Conservation (phyloP, 169 alveolate species). For the Babesia ovata region DNA sequence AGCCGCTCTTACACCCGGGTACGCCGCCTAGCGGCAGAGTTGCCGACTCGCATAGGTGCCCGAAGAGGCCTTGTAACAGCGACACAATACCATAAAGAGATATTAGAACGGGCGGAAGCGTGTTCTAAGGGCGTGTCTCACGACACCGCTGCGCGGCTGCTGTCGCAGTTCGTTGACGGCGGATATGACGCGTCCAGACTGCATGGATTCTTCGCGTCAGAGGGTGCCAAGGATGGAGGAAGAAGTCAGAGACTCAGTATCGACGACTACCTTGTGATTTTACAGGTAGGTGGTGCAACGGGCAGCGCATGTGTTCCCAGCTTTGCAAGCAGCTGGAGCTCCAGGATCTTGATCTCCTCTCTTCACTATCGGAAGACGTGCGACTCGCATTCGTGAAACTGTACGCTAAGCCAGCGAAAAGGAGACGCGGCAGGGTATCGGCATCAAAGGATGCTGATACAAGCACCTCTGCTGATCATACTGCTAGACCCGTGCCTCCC, state of each 20-base stretch:
- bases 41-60: too few relatives aligned
- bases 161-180: constrained; percentile 30
- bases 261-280: constrained; percentile 31
- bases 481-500: background rate
- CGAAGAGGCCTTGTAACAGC: too few relatives aligned
- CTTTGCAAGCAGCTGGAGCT: constrained; percentile 24
- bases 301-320: background rate
- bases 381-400: constrained; percentile 17
- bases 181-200: constrained; percentile 27
- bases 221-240: background rate
- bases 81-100: background rate
- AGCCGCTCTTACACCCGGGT: too few relatives aligned
- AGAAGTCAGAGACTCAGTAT: background rate
- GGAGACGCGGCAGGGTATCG: background rate
- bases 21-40: too few relatives aligned
- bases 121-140: background rate
- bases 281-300: constrained; percentile 12
- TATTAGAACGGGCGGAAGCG: constrained; percentile 5
- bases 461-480: background rate
- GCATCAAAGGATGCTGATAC: background rate
- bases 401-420: background rate
- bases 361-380: constrained; percentile 43
- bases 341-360: constrained; percentile 37
- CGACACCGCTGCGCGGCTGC: constrained; percentile 9
- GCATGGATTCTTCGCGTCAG: constrained; percentile 4